Conservation (phyloP, 495 filamentous ascomycete species). For the Talaromyces adpressus region DNA sequence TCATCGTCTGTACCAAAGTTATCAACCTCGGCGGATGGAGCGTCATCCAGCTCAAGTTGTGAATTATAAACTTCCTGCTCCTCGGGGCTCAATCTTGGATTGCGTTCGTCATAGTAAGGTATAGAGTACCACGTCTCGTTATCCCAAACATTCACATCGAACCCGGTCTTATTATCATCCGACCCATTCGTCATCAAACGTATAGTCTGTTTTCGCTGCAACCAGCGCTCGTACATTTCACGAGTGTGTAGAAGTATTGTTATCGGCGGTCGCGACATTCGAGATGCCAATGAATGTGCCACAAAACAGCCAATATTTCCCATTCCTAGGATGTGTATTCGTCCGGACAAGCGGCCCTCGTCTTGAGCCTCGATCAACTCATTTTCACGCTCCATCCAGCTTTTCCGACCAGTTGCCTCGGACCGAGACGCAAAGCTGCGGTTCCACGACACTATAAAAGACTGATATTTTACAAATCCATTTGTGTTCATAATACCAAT, state of each 20-base stretch:
- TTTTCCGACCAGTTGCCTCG: neutral
- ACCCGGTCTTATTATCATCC: conserved; percentile 33
- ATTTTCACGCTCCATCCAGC: neutral
- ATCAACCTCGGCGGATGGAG: neutral
- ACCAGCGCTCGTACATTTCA: conserved; percentile 21
- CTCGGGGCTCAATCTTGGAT: neutral
- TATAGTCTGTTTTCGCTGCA: conserved; percentile 22
- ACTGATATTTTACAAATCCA: conserved; percentile 2
- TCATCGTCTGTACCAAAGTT: conserved; percentile 18
- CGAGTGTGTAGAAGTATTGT: conserved; percentile 47
- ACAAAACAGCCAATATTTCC: conserved; percentile 55
- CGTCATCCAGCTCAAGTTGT: neutral
- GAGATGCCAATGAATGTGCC: conserved; percentile 49
- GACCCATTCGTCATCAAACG: conserved; percentile 28
- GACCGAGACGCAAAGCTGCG: neutral
- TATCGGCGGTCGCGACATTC: conserved; percentile 51
- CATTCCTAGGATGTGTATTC: conserved; percentile 53
- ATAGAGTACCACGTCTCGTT: conserved; percentile 25
- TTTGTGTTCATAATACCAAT: conserved; percentile 15
- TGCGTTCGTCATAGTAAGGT: conserved; percentile 19
- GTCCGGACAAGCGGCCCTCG: conserved; percentile 25
- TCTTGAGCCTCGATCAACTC: conserved; percentile 8
- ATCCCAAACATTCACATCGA: conserved; percentile 32
- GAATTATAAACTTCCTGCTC: neutral
- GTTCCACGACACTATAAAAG: neutral